Base-by-base conservation (phyloP, 163 green algal species). In the Scenedesmus sp. region DNA sequence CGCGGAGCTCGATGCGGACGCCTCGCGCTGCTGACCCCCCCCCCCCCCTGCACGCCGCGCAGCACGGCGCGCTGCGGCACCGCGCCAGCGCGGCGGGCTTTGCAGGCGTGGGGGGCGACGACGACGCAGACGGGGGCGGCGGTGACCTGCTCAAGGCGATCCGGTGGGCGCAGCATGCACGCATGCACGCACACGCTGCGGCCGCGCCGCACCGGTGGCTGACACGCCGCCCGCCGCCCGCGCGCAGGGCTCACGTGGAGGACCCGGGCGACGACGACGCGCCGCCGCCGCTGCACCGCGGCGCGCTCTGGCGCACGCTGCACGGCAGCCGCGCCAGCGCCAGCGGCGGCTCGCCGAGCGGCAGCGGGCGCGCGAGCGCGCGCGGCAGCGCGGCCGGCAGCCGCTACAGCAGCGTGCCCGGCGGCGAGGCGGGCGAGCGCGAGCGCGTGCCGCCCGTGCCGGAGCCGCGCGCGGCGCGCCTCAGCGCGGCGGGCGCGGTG, bases 111-210 rank as follows among this genome's bases (percentile, higher is more conserved):
- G 18, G 26, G 50, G 66, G 47, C 22, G 66, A 51, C 22, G 48
- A 22, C 47, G 48, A 48, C 2, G 36, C 66, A 26, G 66, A 75
- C 36, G 66, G 24, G 3, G 51, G 47, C 24, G 64, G 60, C 47
- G 64, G 64, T 13, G 66, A 75, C 66, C 34, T 75, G 48, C 66
- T 75, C 20, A 75, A 75, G 34, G 66, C 66, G 2, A 62, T 75
- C 11, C 63, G 66, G 66, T 54, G 18, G 14, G 39, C n/a, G n/a
- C n/a, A n/a, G n/a, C n/a, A n/a, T n/a, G n/a, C n/a, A n/a, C n/a
- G n/a, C n/a, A n/a, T n/a, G n/a, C n/a, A n/a, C n/a, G n/a, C n/a
- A n/a, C n/a, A n/a, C n/a, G n/a, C n/a, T n/a, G n/a, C n/a, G n/a
- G n/a, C n/a, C n/a, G n/a, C n/a, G n/a, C n/a, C n/a, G n/a, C n/a